phyloP scores from a whole-genome alignment of 202 grass and related monocot species.

The Dendrocalamus latiflorus region DNA sequence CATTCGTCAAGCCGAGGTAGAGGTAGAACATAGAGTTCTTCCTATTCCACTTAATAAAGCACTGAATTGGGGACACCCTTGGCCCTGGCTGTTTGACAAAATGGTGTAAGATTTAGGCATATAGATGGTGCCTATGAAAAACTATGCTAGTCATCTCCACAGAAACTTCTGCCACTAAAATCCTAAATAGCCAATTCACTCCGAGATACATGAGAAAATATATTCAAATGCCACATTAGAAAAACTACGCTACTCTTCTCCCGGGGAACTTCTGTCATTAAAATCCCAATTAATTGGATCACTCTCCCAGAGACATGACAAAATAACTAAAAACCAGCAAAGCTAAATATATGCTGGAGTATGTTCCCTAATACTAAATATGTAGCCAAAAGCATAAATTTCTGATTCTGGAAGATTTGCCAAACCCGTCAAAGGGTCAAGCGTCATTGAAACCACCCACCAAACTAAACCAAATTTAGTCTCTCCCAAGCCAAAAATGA shows the following conservation, averaged over 20 bases:
- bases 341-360: neutral
- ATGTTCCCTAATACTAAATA: neutral
- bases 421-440: neutral
- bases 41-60: conserved; percentile 87
- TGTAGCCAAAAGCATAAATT: neutral
- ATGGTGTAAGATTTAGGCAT: conserved; percentile 10
- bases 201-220: neutral
- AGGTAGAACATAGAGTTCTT: conserved; percentile 84
- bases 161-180: neutral
- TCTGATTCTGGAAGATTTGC: neutral
- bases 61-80: conserved; percentile 70
- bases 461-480: conserved; percentile 10
- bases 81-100: conserved; percentile 67
- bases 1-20: conserved; percentile 69
- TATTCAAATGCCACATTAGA: neutral
- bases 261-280: neutral
- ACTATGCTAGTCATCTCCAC: neutral
- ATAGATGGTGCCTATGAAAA: neutral
- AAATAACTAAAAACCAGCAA: neutral
- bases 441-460: neutral
- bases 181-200: neutral
- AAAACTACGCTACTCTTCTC: conserved; percentile 1
- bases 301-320: neutral
- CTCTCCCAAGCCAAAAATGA: neutral
- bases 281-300: neutral